Base-by-base conservation (phyloP, 2,329 filamentous ascomycete species). In the Grosmannia clavigera region DNA sequence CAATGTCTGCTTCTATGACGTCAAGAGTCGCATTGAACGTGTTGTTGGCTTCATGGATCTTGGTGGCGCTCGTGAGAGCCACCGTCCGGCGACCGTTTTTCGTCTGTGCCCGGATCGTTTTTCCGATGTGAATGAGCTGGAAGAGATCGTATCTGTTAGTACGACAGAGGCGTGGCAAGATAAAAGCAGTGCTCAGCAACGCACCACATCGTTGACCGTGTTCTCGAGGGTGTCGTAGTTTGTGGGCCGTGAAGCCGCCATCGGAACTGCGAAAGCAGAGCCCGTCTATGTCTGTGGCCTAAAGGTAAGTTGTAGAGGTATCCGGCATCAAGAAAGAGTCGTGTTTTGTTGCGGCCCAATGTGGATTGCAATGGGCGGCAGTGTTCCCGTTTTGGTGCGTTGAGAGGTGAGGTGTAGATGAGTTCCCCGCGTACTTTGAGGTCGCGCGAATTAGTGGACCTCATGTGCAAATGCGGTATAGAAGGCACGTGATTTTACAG, bases 101-200 rank as follows among this genome's bases (percentile, higher is more conserved):
- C 35, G 72, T 71, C 46, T 76, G 76, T 1, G 76, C 71, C 56
- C 74, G 79, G 14, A 84, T 70, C 22, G 80, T 79, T 67, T 81
- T 85, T 19, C 81, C 81, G 2, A 78, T 81, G 68, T 84, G 78
- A 16, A 85, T 74, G 31, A 84, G 76, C 82, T 85, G 61, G 16
- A 35, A 31, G 12, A 40, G 67, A 57, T 22, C 55, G 54, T 3
- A 25, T 9, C 5, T 12, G 27, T 55, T 16, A 54, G 27, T 7
- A 2, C 22, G 31, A 53, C 25, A 10, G 9, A 51, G 10, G 48
- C 11, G 35, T 2, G 14, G 52, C 33, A 27, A 3, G 22, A 55
- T n/a, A 19, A 19, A n/a, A 46, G 57, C 43, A 40, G 19, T 35
- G 57, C 38, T 35, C 7, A 16, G 31, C 52, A 25, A 70, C 80